Base-by-base conservation (phyloP, 805 yeast species). In the Metschnikowia peoriensis region DNA sequence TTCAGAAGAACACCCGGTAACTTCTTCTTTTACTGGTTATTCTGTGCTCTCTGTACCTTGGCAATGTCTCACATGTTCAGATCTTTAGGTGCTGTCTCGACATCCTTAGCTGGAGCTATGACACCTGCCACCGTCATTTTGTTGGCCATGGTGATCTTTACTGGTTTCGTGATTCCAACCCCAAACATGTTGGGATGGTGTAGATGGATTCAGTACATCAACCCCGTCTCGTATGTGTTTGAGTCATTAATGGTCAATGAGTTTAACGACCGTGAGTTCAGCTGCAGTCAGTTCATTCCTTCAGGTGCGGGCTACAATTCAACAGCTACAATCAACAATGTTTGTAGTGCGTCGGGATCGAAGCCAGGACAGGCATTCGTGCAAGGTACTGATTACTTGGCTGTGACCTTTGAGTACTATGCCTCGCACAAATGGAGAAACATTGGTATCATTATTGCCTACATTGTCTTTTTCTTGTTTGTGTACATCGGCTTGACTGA, bases 341-440 rank as follows among this genome's bases (percentile, higher is more conserved):
- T 84, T 10, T 88, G 94, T 70, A 76, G 78, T 45, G 77, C 79
- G 41, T 78, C 78, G 32, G 91, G 93, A 39, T 73, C 92, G 11
- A 58, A 60, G 2, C 71, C 84, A 1, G 94, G 96, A 41, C 62
- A 66, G 22, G 52, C 63, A 12, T 57, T 57, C 46, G 88, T 89
- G 44, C 61, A 66, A 34, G 96, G 96, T 59, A 81, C 83, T 57
- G 68, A 66, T 37, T 89, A 86, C 62, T 57, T 89, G 51, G 55
- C 56, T 6, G 61, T 60, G 3, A 65, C 83, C 8, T 89, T 67
- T 67, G 63, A 67, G 41, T 89, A 85, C 72, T 63, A 64, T 17
- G 82, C 77, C 61, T 56, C 67, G 17, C 89, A 89, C 67, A 77
- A 80, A 46, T 89, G 96, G 96, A 83, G 96, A 73, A 87, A 89